These are phyloP conservation scores for Magnolia kwangsiensis DNA, from an alignment of 164 flowering plant genomes.

Conservation along the genomic window DNA sequence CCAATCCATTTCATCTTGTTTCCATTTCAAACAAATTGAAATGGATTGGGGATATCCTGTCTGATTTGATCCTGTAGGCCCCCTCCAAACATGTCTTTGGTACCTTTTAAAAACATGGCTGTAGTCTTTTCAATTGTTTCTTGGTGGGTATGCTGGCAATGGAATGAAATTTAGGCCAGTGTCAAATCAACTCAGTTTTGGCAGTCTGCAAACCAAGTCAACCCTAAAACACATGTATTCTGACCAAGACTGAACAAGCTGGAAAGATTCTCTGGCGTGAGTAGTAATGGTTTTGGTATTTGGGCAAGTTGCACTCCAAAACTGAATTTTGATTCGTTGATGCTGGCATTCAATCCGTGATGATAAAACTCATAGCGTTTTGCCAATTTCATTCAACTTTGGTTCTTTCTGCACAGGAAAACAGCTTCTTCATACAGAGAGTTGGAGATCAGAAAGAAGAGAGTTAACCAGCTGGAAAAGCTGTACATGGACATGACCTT, in stretches of 20 bases:
- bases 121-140: no score
- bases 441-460: slow-evolving; percentile 59
- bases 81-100: no score
- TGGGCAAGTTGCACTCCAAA: neutral
- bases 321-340: neutral
- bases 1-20: no score
- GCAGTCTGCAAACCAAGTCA: neutral
- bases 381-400: neutral
- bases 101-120: no score
- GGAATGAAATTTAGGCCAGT: no score
- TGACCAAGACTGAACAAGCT: no score
- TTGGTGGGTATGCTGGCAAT: no score
- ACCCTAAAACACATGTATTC: neutral
- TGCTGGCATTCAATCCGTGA: neutral
- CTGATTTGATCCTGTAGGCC: no score
- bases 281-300: no score
- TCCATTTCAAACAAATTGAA: no score
- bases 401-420: slow-evolving; percentile 41
- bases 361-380: no score
- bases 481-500: slow-evolving; percentile 64
- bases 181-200: neutral
- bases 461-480: slow-evolving; percentile 57
- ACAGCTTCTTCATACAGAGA: slow-evolving; percentile 58
- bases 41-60: no score
- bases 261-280: neutral